Percentiles rank a stretch among this genome's conserved stretches.
Conservation (phyloP, 495 filamentous ascomycete genomes). For the Aspergillus steynii region DNA sequence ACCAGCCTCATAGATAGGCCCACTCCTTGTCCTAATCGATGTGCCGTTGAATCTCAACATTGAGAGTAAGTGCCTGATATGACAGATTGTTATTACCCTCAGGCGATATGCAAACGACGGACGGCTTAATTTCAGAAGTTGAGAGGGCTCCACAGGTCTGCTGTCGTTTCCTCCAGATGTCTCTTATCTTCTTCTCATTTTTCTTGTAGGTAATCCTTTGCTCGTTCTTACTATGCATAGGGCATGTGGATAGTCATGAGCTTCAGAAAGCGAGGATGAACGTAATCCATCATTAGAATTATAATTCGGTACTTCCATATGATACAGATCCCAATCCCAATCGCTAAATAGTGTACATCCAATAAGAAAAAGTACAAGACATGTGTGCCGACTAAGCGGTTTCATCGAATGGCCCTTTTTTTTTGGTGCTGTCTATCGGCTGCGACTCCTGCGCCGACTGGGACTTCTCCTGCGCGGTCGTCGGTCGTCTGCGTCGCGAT, state of each 20-base stretch:
- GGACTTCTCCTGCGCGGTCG: constrained; percentile 22
- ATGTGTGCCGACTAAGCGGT: background rate
- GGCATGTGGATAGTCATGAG: background rate
- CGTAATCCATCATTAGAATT: background rate
- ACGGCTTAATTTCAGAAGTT: too few relatives aligned
- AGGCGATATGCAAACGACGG: too few relatives aligned
- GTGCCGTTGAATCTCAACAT: too few relatives aligned
- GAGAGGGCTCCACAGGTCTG: too few relatives aligned
- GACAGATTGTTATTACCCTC: too few relatives aligned
- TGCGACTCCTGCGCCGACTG: constrained; percentile 22
- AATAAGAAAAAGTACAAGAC: background rate
- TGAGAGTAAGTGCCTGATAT: too few relatives aligned
- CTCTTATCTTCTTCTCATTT: background rate
- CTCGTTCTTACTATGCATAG: too few relatives aligned
- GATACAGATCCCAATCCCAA: background rate
- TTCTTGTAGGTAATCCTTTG: background rate
- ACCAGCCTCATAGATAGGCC: too few relatives aligned
- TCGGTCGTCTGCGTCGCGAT: constrained; percentile 13
- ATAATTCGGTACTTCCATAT: background rate
- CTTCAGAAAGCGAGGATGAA: background rate
- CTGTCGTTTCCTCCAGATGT: background rate
- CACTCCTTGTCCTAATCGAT: too few relatives aligned
- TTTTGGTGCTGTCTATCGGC: constrained; percentile 7
- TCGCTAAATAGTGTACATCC: constrained; percentile 1
- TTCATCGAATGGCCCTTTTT: background rate